Evolutionary conservation across 2,329 filamentous ascomycete genomes (phyloP).

Genomic region (Penicillium paneum): DNA sequence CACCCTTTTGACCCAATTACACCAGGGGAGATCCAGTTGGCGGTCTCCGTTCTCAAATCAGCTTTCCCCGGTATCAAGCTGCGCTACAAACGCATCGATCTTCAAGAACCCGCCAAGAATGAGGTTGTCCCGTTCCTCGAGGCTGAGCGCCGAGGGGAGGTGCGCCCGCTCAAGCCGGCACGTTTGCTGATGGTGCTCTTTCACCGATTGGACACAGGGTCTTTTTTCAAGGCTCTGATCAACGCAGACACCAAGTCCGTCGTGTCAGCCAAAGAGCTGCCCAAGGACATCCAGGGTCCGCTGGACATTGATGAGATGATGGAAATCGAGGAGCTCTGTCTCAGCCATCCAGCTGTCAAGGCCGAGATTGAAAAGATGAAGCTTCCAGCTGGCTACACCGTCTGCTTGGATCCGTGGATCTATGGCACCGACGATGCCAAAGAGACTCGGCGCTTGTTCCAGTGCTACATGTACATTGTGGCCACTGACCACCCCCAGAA

Average conservation of each 20-base stretch:
- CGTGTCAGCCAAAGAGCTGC: conserved; percentile 42
- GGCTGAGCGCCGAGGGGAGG: conserved; percentile 55
- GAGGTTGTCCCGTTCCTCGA: conserved; percentile 60
- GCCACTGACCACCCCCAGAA: conserved; percentile 36
- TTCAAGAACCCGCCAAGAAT: conserved; percentile 63
- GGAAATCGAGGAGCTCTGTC: conserved; percentile 56
- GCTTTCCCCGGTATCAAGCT: conserved; percentile 37
- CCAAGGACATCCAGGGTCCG: conserved; percentile 54
- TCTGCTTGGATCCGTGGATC: conserved; percentile 66
- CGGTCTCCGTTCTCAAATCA: conserved; percentile 38
- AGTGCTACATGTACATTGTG: conserved; percentile 43
- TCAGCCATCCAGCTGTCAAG: conserved; percentile 55
- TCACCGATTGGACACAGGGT: conserved; percentile 40
- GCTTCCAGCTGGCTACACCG: conserved; percentile 55
- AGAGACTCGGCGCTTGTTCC: conserved; percentile 39
- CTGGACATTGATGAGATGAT: conserved; percentile 59
- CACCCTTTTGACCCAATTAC: conserved; percentile 44
- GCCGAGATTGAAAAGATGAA: conserved; percentile 59
- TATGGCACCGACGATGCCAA: conserved; percentile 53
- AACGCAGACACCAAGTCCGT: conserved; percentile 41
- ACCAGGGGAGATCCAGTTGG: conserved; percentile 40
- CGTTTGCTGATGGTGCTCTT: conserved; percentile 55
- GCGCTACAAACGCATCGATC: conserved; percentile 63
- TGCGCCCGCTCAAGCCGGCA: conserved; percentile 50
- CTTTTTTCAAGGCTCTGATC: conserved; percentile 41